Evolutionary conservation across 208 protist genomes (phyloP).

Genomic region (Crithidia bombi): DNA sequence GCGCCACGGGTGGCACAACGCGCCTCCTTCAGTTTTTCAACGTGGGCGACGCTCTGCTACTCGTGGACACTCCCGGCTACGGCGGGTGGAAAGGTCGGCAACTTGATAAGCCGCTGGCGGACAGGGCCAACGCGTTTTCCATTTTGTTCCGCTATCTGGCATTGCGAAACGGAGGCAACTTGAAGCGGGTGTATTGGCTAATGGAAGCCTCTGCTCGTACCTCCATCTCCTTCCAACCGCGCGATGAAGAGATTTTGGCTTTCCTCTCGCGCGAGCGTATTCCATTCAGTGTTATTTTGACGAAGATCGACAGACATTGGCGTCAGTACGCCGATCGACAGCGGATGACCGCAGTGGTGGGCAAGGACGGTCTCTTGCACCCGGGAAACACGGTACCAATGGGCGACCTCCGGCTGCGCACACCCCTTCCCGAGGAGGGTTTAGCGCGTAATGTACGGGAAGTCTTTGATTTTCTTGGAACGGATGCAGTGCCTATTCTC

Average conservation of each 20-base stretch:
- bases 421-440: conserved; percentile 36
- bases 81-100: conserved; percentile 75
- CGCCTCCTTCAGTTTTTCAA: conserved; percentile 90
- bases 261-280: conserved; percentile 80
- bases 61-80: conserved; percentile 91
- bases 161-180: conserved; percentile 69
- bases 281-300: conserved; percentile 82
- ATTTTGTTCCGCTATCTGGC: conserved; percentile 89
- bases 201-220: conserved; percentile 62
- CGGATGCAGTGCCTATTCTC: conserved; percentile 68
- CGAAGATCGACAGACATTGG: conserved; percentile 84
- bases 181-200: conserved; percentile 88
- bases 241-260: conserved; percentile 78
- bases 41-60: conserved; percentile 82
- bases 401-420: neutral
- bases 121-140: conserved; percentile 75
- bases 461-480: conserved; percentile 76
- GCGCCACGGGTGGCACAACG: conserved; percentile 63
- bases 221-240: conserved; percentile 56
- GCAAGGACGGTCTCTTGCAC: conserved; percentile 37
- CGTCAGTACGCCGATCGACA: conserved; percentile 40
- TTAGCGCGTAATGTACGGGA: conserved; percentile 62
- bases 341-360: conserved; percentile 24
- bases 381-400: conserved; percentile 13
- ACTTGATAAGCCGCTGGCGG: conserved; percentile 38